Conservation (phyloP, 257 asterid genomes). For the Salvia hispanica region DNA sequence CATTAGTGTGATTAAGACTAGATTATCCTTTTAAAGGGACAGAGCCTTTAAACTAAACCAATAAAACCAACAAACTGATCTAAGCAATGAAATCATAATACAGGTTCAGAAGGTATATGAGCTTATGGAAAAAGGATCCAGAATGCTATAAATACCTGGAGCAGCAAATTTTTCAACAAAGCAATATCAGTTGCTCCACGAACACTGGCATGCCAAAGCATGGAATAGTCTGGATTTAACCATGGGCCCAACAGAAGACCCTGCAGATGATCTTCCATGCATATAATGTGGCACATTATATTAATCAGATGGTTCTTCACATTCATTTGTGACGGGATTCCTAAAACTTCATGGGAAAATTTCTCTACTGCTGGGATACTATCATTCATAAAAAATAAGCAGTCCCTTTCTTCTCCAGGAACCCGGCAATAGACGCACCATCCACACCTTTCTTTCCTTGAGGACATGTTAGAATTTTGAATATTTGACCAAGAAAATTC, state of each 20-base stretch:
- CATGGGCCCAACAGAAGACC: conserved; percentile 94
- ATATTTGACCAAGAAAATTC: conserved; percentile 74
- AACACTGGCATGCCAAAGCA: conserved; percentile 66
- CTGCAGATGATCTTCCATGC: conserved; percentile 78
- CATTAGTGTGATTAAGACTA: conserved; percentile 1
- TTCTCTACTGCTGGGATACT: conserved; percentile 52
- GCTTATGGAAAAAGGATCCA: background rate
- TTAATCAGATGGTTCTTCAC: conserved; percentile 71
- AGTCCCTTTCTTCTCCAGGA: conserved; percentile 69
- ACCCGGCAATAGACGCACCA: conserved; percentile 85
- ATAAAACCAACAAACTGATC: conserved; percentile 14
- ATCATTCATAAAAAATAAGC: conserved; percentile 63
- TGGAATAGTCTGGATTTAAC: conserved; percentile 74
- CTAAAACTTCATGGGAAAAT: conserved; percentile 57
- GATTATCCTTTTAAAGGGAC: background rate
- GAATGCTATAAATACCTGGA: conserved; percentile 50
- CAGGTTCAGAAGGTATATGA: conserved; percentile 17
- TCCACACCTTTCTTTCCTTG: conserved; percentile 82
- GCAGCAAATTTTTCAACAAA: conserved; percentile 55
- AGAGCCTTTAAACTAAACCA: conserved; percentile 1
- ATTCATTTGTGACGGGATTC: conserved; percentile 43
- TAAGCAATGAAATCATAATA: conserved; percentile 2
- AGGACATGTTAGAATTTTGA: conserved; percentile 36
- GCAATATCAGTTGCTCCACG: conserved; percentile 48
- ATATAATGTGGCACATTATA: conserved; percentile 64